Percentiles rank a stretch among this genome's conserved stretches.
Conservation (phyloP, 2,329 filamentous ascomycete species). For the Hypoxylon sp. region DNA sequence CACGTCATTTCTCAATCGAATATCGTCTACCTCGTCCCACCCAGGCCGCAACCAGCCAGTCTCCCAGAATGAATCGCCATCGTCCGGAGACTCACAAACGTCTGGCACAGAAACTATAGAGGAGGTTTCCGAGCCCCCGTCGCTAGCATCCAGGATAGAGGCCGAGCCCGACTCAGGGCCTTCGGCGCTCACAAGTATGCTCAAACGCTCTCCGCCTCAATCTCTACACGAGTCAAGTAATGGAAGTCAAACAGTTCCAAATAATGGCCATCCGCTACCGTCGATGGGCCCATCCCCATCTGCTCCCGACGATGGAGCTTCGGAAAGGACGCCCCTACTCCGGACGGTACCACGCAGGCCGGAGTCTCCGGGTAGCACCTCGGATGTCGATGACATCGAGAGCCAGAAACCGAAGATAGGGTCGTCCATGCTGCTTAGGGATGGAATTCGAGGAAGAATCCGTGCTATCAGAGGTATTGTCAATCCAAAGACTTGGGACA, state of each 20-base stretch:
- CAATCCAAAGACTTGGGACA: constrained; percentile 81
- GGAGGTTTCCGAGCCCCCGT: constrained; percentile 53
- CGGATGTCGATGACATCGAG: constrained; percentile 63
- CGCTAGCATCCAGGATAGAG: constrained; percentile 44
- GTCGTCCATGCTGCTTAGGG: constrained; percentile 50
- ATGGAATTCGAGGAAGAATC: constrained; percentile 42
- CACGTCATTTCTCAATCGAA: constrained; percentile 62
- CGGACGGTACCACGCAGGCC: constrained; percentile 53
- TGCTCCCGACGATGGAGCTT: constrained; percentile 30
- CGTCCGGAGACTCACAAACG: constrained; percentile 39
- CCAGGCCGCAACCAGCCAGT: constrained; percentile 47
- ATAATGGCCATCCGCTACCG: constrained; percentile 20
- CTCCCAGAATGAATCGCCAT: constrained; percentile 52
- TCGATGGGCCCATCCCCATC: constrained; percentile 31
- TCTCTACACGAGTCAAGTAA: constrained; percentile 42
- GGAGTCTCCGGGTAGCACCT: constrained; percentile 51
- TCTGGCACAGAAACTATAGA: constrained; percentile 48
- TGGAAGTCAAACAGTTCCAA: constrained; percentile 4
- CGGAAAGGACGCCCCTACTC: constrained; percentile 66
- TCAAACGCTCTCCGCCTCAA: constrained; percentile 65
- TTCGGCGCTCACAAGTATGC: constrained; percentile 62
- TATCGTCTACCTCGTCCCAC: constrained; percentile 56
- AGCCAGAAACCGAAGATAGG: constrained; percentile 61
- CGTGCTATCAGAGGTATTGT: constrained; percentile 55
- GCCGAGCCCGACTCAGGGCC: constrained; percentile 47